Base-by-base conservation (phyloP, 2,329 filamentous ascomycete genomes). In the Pestalotiopsis sp. region DNA sequence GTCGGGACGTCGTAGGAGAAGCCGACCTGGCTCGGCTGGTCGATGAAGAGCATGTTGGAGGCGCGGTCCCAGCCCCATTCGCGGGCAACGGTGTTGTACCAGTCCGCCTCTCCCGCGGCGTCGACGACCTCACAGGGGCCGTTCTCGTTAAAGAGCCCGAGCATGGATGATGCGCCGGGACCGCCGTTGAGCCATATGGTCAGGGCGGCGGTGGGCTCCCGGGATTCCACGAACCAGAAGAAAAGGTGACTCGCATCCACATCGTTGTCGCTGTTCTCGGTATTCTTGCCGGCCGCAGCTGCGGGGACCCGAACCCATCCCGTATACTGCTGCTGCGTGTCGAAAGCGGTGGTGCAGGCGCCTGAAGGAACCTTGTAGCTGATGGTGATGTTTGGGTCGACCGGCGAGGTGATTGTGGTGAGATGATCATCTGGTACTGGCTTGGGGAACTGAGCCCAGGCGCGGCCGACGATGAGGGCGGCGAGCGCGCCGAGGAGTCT, bases 111-210 rank as follows among this genome's bases (percentile, higher is more conserved):
- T 24, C 83, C 80, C 5, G 39, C 39, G 67, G 80, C 75, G 74
- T 72, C 68, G 13, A 72, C 68, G 26, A 73, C 71, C 44, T 72
- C 70, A 66, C 71, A 73, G 40, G 71, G 71, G 6, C 71, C 71
- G 26, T 66, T 72, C 68, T 72, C 71, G 38, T 57, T 66, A 72
- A 91, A 91, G 71, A 92, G 81, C 30, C 89, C 89, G 67, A 88
- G 83, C 82, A 92, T 84, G 65, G 88, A 90, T 74, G 87, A 90
- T 59, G 84, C 84, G 4, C 90, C 90, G 1, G 90, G 89, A 1
- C 90, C 89, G 64, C 90, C 90, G 76, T 91, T 91, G 70, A 92
- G 81, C 87, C 88, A 92, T 73, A 91, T 85, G 3, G 88, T 74
- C 68, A 85, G 74, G 64, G 76, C 76, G 13, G 82, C 77, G 3